Conservation (phyloP, 2,329 filamentous ascomycete species). For the Neofusicoccum ribis region DNA sequence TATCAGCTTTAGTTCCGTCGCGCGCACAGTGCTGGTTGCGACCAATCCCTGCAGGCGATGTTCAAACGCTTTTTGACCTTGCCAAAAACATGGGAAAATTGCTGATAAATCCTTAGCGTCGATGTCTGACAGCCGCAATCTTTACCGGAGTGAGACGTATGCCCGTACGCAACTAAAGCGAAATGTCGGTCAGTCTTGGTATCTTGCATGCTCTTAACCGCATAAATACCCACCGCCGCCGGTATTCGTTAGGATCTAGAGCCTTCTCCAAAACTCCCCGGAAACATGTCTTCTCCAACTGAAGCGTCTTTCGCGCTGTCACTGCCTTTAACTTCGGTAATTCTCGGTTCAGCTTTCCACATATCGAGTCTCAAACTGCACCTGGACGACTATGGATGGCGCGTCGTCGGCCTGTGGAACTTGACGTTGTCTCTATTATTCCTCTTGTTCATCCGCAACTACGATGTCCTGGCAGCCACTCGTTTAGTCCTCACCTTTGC, state of each 20-base stretch:
- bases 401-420: conserved; percentile 11
- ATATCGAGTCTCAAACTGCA: not conserved
- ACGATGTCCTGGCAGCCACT: not conserved
- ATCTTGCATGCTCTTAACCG: not conserved
- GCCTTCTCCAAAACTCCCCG: not conserved
- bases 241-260: not conserved
- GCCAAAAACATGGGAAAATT: too few species aligned
- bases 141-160: not conserved
- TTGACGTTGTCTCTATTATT: not conserved
- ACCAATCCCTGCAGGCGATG: not conserved
- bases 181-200: not conserved
- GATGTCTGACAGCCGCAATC: not conserved
- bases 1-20: not conserved
- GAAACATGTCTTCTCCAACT: not conserved
- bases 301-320: not conserved
- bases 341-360: not conserved
- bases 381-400: conserved; percentile 11
- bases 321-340: not conserved
- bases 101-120: not conserved
- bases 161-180: not conserved
- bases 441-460: not conserved
- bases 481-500: conserved; percentile 4
- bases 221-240: not conserved
- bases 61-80: not conserved
- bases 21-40: not conserved